These are phyloP conservation scores for Phalaenopsis aphrodite DNA, from an alignment of 106 monocot species.

Conservation along the genomic window DNA sequence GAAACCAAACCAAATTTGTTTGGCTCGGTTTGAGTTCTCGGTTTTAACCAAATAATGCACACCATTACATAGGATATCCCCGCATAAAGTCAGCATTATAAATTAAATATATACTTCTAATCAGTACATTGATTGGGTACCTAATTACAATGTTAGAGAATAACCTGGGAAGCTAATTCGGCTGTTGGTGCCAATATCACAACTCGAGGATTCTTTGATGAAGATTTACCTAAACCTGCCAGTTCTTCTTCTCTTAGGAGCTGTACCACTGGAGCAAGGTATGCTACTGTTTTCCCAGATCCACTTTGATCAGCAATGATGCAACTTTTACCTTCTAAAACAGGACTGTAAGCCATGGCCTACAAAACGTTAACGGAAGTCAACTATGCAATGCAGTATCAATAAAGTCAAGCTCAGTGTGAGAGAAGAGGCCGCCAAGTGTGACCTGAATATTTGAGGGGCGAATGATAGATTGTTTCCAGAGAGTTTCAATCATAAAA, in stretches of 20 bases:
- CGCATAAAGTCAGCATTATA: not conserved
- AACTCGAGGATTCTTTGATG: slow-evolving; percentile 50
- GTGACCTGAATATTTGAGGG: slow-evolving; percentile 94
- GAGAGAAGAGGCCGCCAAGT: not conserved
- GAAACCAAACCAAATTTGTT: no score
- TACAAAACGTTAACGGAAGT: slow-evolving; percentile 18
- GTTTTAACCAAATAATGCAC: no score
- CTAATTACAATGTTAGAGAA: slow-evolving; percentile 9
- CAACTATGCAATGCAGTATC: not conserved
- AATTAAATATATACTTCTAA: not conserved
- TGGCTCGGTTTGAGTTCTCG: no score
- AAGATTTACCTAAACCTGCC: slow-evolving; percentile 43
- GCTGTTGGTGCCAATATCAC: slow-evolving; percentile 83
- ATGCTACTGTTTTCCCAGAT: slow-evolving; percentile 93
- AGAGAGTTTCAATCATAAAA: slow-evolving; percentile 50
- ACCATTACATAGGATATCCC: not conserved
- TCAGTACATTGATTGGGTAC: not conserved
- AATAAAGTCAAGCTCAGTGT: not conserved
- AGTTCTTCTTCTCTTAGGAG: slow-evolving; percentile 74
- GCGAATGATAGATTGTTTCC: slow-evolving; percentile 31
- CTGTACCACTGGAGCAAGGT: slow-evolving; percentile 80
- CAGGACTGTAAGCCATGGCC: slow-evolving; percentile 66
- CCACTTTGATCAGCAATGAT: slow-evolving; percentile 96
- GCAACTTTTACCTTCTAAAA: slow-evolving; percentile 84
- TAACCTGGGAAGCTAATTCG: slow-evolving; percentile 93